These are phyloP conservation scores for Aechmea fasciata DNA, from an alignment of 176 grass and related monocot genomes.

Conservation along the genomic window DNA sequence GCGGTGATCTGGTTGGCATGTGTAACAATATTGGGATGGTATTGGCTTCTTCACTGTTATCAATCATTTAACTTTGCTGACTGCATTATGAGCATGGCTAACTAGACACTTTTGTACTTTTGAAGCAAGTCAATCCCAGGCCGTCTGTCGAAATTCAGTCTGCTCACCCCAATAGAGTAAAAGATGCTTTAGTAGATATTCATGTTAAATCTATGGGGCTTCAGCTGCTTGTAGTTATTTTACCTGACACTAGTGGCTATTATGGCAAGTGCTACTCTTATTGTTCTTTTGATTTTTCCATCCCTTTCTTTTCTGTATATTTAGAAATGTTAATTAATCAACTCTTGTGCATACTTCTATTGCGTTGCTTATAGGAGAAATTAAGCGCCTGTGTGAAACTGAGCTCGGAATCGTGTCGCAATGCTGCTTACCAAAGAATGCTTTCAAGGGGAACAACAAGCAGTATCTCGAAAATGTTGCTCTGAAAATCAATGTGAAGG, in stretches of 20 bases:
- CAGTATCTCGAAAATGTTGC: conserved; percentile 69
- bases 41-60: neutral
- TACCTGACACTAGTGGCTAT: conserved; percentile 42
- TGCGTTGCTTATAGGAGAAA: conserved; percentile 33
- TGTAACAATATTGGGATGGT: conserved; percentile 77
- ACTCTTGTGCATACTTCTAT: conserved; percentile 6
- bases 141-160: conserved; percentile 30
- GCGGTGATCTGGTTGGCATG: conserved; percentile 29
- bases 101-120: neutral
- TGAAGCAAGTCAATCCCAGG: conserved; percentile 16
- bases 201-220: conserved; percentile 24
- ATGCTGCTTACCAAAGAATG: conserved; percentile 48
- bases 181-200: conserved; percentile 40
- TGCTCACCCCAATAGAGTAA: conserved; percentile 25
- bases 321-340: neutral
- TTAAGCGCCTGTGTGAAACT: conserved; percentile 62
- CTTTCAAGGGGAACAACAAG: conserved; percentile 32
- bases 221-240: conserved; percentile 49
- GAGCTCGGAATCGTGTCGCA: conserved; percentile 63
- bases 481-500: conserved; percentile 91
- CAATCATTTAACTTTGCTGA: neutral
- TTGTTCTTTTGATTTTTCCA: neutral
- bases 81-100: neutral
- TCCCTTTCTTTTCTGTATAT: neutral
- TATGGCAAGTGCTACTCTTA: conserved; percentile 36